Conservation (phyloP, 148 eudicot genomes). For the Diospyros kaki region DNA sequence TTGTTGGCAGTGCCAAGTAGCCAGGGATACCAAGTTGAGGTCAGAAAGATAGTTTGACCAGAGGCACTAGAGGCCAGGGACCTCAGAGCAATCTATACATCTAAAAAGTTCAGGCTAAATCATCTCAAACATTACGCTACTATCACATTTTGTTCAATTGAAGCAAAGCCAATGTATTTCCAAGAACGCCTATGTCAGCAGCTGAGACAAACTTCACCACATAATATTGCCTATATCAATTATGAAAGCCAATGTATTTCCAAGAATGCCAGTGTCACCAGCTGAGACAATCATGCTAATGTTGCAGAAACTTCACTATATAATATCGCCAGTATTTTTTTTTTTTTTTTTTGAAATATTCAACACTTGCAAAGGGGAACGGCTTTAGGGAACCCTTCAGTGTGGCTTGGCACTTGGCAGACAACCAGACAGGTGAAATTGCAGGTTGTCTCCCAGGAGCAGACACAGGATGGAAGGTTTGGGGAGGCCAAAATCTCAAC, state of each 20-base stretch:
- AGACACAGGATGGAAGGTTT: no score
- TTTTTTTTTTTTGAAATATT: no score
- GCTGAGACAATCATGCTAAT: neutral
- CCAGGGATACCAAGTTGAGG: no score
- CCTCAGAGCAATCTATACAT: neutral
- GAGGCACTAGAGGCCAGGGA: no score
- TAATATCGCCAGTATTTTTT: neutral
- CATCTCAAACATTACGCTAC: neutral
- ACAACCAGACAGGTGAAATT: neutral
- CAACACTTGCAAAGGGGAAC: no score
- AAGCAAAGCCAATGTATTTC: conserved; percentile 9
- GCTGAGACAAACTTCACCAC: neutral
- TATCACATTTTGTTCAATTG: neutral
- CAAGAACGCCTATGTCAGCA: conserved; percentile 28
- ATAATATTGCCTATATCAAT: no score
- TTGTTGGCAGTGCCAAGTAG: no score
- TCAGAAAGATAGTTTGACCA: no score
- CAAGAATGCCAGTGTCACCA: no score
- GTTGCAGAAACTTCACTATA: neutral
- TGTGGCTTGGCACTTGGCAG: neutral
- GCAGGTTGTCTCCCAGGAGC: neutral
- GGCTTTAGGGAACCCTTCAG: neutral
- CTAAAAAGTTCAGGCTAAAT: neutral
- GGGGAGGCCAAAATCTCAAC: no score
- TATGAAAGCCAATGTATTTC: no score